phyloP scores from a whole-genome alignment of 2,329 filamentous ascomycete genomes.

The Aspergillus novofumigatus region DNA sequence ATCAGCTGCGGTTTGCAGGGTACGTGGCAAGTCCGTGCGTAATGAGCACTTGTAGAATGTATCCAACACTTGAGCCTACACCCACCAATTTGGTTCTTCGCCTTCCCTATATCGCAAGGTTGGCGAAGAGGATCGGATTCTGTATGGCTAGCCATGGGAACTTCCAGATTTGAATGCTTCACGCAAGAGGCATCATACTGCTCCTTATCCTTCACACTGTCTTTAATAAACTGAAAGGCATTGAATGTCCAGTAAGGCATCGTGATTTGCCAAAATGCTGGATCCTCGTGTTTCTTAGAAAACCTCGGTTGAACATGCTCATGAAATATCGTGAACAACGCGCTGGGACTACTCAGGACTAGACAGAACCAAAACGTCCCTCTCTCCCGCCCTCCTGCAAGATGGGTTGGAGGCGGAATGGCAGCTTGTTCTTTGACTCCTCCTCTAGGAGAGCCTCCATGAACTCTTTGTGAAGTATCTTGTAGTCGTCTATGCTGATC shows the following conservation, averaged over 20 bases:
- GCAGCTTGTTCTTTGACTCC: background rate
- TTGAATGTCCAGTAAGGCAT: conserved; percentile 18
- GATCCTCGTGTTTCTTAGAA: conserved; percentile 13
- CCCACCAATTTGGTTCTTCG: too few relatives aligned
- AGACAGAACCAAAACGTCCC: conserved; percentile 26
- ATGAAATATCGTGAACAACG: conserved; percentile 22
- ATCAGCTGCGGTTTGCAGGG: background rate
- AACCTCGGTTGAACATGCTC: conserved; percentile 22
- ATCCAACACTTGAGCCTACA: too few relatives aligned
- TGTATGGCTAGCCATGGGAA: background rate
- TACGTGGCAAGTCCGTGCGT: too few relatives aligned
- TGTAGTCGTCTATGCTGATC: conserved; percentile 8
- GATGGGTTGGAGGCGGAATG: conserved; percentile 2
- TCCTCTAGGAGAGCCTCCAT: conserved; percentile 3
- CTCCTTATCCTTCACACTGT: conserved; percentile 19
- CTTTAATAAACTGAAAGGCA: conserved; percentile 11
- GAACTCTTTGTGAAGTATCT: conserved; percentile 1
- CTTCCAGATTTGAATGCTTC: conserved; percentile 7
- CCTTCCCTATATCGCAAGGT: background rate
- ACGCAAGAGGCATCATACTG: conserved; percentile 13
- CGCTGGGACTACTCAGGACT: conserved; percentile 20
- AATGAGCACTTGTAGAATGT: too few relatives aligned
- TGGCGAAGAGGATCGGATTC: background rate
- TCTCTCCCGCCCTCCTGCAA: conserved; percentile 17
- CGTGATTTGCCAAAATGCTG: conserved; percentile 14